Evolutionary conservation across 768 basidiomycete genomes (phyloP).

Genomic region (Mycena pura): DNA sequence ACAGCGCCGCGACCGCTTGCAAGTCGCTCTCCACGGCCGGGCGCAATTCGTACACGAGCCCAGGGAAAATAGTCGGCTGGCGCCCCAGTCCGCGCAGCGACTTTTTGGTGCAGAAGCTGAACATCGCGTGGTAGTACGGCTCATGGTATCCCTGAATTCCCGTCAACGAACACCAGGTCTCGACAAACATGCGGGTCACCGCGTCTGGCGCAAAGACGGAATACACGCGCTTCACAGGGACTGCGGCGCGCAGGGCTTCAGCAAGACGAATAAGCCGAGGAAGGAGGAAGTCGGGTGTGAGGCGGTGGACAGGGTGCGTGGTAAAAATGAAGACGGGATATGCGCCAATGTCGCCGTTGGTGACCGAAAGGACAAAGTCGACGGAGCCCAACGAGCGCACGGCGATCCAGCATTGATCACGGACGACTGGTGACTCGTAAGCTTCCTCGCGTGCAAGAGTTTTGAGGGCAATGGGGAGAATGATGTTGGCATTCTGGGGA

Average conservation of each 20-base stretch:
- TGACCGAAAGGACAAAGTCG: constrained; percentile 66
- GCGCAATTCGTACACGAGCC: constrained; percentile 45
- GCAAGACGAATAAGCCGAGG: constrained; percentile 53
- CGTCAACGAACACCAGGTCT: constrained; percentile 55
- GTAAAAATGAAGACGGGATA: constrained; percentile 75
- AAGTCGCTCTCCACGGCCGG: constrained; percentile 49
- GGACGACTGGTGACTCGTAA: constrained; percentile 1
- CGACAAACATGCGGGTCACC: constrained; percentile 53
- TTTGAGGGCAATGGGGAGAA: constrained; percentile 47
- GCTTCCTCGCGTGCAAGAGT: constrained; percentile 29
- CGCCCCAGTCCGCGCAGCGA: constrained; percentile 45
- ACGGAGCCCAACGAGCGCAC: constrained; percentile 36
- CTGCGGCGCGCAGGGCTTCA: constrained; percentile 39
- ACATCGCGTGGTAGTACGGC: constrained; percentile 69
- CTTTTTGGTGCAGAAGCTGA: constrained; percentile 58
- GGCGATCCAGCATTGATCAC: constrained; percentile 45
- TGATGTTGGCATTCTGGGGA: constrained; percentile 48
- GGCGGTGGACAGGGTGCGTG: constrained; percentile 44
- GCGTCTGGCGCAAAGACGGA: constrained; percentile 67
- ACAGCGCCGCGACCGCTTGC: constrained; percentile 51
- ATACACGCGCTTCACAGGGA: constrained; percentile 56
- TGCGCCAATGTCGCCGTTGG: constrained; percentile 56
- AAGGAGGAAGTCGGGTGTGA: constrained; percentile 44
- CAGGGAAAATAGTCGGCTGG: constrained; percentile 26
- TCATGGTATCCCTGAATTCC: constrained; percentile 42